Evolutionary conservation across 164 flowering plant genomes (phyloP).

Genomic region (Magnolia changhungtana): DNA sequence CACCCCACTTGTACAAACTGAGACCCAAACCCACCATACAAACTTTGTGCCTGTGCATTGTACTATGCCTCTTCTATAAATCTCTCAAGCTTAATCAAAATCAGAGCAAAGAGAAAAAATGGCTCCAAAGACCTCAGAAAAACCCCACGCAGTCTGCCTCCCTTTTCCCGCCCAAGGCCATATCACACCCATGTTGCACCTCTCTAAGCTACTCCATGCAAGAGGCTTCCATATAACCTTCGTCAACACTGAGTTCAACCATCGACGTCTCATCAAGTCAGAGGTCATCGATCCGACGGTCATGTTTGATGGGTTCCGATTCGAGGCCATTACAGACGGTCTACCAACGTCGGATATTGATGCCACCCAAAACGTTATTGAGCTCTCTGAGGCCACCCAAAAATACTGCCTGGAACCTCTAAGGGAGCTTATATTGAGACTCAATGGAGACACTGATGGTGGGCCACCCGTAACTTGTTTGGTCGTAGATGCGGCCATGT

Average conservation of each 20-base stretch:
- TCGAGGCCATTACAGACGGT: constrained; percentile 32
- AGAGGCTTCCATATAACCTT: constrained; percentile 33
- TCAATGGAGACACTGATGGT: neutral
- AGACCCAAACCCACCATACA: no score
- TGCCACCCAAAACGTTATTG: constrained; percentile 11
- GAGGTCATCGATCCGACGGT: constrained; percentile 20
- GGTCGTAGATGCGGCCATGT: constrained; percentile 44
- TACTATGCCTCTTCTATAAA: no score
- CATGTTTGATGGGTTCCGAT: constrained; percentile 23
- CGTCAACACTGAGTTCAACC: constrained; percentile 42
- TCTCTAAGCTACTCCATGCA: constrained; percentile 21
- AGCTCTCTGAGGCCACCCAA: constrained; percentile 18
- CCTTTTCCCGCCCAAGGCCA: constrained; percentile 33
- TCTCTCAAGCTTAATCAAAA: no score
- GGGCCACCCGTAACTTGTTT: constrained; percentile 38
- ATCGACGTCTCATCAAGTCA: constrained; percentile 28
- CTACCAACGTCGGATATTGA: constrained; percentile 22
- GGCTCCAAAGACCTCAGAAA: neutral
- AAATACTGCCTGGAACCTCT: constrained; percentile 14
- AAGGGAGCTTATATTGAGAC: neutral
- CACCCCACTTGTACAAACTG: no score
- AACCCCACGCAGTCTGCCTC: constrained; percentile 24
- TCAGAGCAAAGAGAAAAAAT: neutral
- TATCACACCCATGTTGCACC: constrained; percentile 26
- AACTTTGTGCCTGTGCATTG: no score